Evolutionary conservation across 768 basidiomycete species (phyloP), one percentile per base, ranked within the genome.

Genomic region (Boletus vermiculosoides): DNA sequence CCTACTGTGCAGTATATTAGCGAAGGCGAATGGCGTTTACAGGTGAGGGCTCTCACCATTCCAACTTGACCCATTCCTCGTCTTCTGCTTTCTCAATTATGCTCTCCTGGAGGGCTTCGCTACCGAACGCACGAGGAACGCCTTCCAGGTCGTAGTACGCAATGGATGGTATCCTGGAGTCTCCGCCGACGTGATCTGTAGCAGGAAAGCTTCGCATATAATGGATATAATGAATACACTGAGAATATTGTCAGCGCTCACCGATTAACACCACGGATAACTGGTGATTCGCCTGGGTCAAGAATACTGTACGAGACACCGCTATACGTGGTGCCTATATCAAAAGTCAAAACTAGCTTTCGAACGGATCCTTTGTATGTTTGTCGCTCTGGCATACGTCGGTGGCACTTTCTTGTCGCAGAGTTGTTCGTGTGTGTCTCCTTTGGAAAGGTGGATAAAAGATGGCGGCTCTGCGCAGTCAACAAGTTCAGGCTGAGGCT

Each of bases 291-390:
- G 9, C 67, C 71, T 25, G 71, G 70, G 46, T 63, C 59, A 18
- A 72, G 69, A 36, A 72, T 63, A 41, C 66, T 62, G 56, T 82
- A 82, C 1, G 77, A 79, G 9, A 82, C 70, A 2, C 79, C 78
- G 33, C 80, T 81, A 47, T 68, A 81, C 1, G 79, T 82, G 1
- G 77, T 82, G 6, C 82, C 82, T 1, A 83, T 66, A 53, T 83
- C 82, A 40, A 83, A 78, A 0, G 79, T 79, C 25, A 83, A 59
- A 5, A 82, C 76, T 4, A 83, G 68, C 54, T 76, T 76, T 34
- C 76, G 74, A 30, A 60, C 55, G 10, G 68, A n/a, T 18, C 80
- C 82, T 31, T 59, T 64, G 67, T 78, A 80, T 1, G 74, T 71
- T 34, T 68, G 58, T 63, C 77, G 63, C 45, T 63, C 63, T 37